Conservation (phyloP, 2,329 filamentous ascomycete genomes). For the Arthrobotrys musiformis region DNA sequence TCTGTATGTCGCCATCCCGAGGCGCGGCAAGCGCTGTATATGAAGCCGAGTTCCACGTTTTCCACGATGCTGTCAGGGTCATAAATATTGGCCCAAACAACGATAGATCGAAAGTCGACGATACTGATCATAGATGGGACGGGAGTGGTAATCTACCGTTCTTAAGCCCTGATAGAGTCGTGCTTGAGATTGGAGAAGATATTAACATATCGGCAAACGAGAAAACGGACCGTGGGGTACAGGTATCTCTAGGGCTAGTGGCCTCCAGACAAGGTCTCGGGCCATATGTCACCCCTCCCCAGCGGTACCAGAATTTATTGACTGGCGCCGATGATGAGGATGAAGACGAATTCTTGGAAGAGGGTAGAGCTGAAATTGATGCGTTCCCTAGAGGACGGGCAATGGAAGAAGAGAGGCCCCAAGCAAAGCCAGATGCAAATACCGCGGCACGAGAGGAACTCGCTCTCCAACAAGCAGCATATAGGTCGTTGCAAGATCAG, state of each 20-base stretch:
- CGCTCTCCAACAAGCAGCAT: neutral
- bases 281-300: neutral
- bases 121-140: neutral
- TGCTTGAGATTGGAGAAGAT: neutral
- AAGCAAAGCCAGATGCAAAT: too few species aligned
- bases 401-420: neutral
- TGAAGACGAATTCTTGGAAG: neutral
- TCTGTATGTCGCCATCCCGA: neutral
- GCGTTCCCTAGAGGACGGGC: neutral
- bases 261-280: neutral
- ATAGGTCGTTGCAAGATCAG: neutral
- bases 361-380: too few species aligned
- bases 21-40: neutral
- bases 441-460: neutral
- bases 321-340: neutral
- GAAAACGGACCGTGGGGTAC: neutral
- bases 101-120: neutral
- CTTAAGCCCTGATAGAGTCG: neutral
- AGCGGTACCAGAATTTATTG: neutral
- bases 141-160: neutral
- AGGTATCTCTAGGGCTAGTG: neutral
- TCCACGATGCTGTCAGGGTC: constrained; percentile 10
- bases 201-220: neutral
- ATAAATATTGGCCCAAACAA: neutral
- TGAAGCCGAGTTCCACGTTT: neutral